Conservation (phyloP, 805 yeast species). For the Metschnikowia gruessii region DNA sequence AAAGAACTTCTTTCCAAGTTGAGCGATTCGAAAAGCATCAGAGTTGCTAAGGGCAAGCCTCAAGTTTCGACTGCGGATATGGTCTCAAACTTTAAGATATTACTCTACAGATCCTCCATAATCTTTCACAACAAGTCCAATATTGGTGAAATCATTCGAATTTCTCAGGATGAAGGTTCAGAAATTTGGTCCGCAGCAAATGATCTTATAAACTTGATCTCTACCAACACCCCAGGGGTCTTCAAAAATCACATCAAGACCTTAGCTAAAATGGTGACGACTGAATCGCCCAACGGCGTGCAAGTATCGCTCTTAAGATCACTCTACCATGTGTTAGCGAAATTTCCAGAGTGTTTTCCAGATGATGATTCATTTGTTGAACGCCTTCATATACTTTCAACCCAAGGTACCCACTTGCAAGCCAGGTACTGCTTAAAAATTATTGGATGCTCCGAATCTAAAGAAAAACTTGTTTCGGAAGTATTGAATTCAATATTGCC, state of each 20-base stretch:
- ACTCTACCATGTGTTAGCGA: slow-evolving; percentile 53
- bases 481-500: slow-evolving; percentile 50
- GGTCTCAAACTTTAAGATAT: slow-evolving; percentile 50
- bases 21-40: slow-evolving; percentile 49
- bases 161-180: slow-evolving; percentile 36
- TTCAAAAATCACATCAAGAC: slow-evolving; percentile 57
- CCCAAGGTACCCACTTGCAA: slow-evolving; percentile 54
- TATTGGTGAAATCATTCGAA: slow-evolving; percentile 50
- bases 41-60: slow-evolving; percentile 26
- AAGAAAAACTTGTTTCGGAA: slow-evolving; percentile 38
- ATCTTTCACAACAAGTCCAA: slow-evolving; percentile 65
- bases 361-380: slow-evolving; percentile 43
- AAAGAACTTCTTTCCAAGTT: slow-evolving; percentile 60
- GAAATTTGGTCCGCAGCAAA: slow-evolving; percentile 41
- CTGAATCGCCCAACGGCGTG: slow-evolving; percentile 18
- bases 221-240: slow-evolving; percentile 59
- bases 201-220: slow-evolving; percentile 55
- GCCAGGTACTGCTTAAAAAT: slow-evolving; percentile 65
- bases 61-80: slow-evolving; percentile 47
- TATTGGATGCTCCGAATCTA: slow-evolving; percentile 45
- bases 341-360: slow-evolving; percentile 48
- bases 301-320: slow-evolving; percentile 44
- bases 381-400: slow-evolving; percentile 45
- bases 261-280: slow-evolving; percentile 40
- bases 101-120: slow-evolving; percentile 60